Base-by-base conservation (phyloP, 2,329 filamentous ascomycete species). In the Bipolaris oryzae region DNA sequence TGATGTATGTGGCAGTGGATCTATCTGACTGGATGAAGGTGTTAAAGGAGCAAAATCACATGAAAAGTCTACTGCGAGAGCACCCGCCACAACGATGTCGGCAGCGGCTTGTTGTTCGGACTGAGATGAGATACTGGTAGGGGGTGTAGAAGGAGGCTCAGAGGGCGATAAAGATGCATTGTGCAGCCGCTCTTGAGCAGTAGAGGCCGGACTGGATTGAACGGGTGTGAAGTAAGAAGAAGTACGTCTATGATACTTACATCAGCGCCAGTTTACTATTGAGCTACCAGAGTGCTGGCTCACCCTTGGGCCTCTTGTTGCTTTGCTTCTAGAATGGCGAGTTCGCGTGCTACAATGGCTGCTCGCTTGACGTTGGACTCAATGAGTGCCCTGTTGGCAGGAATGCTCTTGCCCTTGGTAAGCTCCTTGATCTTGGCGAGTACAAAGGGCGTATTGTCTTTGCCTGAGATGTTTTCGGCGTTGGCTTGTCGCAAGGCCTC, bases 81-180 rank as follows among this genome's bases (percentile, higher is more conserved):
- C 92, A n/a, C 93, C 94, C 49, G 92, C 91, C 41, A 97, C 91
- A 25, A 97, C 79, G n/a, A 97, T 83, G 63, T 93, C 87, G 16
- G 61, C 57, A 20, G 50, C 34, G 39, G 47, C 21, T 23, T 45
- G 16, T 35, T 41, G 25, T 38, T 59, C 47, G 39, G 52, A 51
- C 3, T 37, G n/a, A 38, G 55, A 33, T 11, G 56, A 35, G 1
- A 49, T 23, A 16, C 46, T 51, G 16, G 60, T 49, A 34, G 50
- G 47, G 42, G 64, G 49, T 9, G 55, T 63, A 2, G 63, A 43
- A 31, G 58, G 25, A 48, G 58, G 9, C 23, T 54, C 42, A 52
- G 60, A 52, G 34, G 58, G 50, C 18, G 61, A 57, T 20, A 61
- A 18, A 39, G 65, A 54, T 60, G 64, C 50, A 64, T 60, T 63